Percentiles rank a stretch among this genome's conserved stretches.
These are phyloP conservation scores for Agaricus subrufescens DNA, from an alignment of 768 basidiomycete genomes.

Conservation along the genomic window DNA sequence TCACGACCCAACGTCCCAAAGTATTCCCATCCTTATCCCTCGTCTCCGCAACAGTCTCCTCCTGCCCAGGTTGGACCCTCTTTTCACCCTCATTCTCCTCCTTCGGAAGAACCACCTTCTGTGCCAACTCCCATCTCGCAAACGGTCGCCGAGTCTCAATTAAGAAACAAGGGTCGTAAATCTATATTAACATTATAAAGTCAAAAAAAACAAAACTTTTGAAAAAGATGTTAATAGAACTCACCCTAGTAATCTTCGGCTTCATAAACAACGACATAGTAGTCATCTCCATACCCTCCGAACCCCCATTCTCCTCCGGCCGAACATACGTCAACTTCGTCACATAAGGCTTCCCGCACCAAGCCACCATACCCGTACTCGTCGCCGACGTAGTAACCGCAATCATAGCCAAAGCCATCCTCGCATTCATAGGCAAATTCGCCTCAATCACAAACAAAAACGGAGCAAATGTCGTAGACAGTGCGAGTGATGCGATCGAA, in stretches of 20 bases:
- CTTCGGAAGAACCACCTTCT: constrained; percentile 41
- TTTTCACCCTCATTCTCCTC: constrained; percentile 23
- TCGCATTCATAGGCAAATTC: constrained; percentile 63
- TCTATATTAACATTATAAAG: constrained; percentile 20
- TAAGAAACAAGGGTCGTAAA: constrained; percentile 72
- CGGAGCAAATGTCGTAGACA: constrained; percentile 66
- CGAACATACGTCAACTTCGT: constrained; percentile 50
- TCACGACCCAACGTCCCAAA: constrained; percentile 74
- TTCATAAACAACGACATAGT: constrained; percentile 59
- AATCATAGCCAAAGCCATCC: constrained; percentile 60
- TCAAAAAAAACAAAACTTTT: neutral
- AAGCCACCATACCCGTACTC: constrained; percentile 70
- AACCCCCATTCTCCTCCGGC: constrained; percentile 35
- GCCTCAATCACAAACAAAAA: constrained; percentile 83
- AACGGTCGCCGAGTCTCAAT: constrained; percentile 64
- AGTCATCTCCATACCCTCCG: constrained; percentile 62
- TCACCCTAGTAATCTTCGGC: constrained; percentile 58
- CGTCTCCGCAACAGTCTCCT: constrained; percentile 83
- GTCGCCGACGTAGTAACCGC: constrained; percentile 70
- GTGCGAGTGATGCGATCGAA: constrained; percentile 71
- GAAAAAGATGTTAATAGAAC: constrained; percentile 6
- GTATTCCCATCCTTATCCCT: constrained; percentile 51
- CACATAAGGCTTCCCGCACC: constrained; percentile 75
- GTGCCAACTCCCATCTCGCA: constrained; percentile 77
- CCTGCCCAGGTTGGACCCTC: constrained; percentile 36